Evolutionary conservation across 257 asterid species (phyloP), one percentile per base, ranked within the genome.

Genomic region (Handroanthus guayacan): DNA sequence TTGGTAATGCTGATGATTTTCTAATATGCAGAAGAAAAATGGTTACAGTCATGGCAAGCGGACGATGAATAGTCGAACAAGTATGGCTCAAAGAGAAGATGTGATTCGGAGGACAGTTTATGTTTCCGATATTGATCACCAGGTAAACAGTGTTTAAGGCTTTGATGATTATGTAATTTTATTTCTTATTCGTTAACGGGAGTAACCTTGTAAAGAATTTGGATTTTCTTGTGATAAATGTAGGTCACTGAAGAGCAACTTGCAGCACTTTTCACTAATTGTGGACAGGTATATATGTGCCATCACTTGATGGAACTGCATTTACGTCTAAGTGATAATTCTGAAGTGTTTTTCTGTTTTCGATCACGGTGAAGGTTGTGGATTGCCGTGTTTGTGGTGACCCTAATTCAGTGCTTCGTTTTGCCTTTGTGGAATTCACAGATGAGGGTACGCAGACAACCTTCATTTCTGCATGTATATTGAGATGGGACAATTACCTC

Each of bases 311-410:
- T 67, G 51, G 34, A 37, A 36, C 56, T 8, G 37, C 51, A 43
- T 69, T 58, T 75, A 37, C n/a, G n/a, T n/a, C 69, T n/a, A 0
- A 48, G 41, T 41, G 14, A 67, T 13, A 48, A 17, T 74, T 54
- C 66, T 47, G 75, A 11, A 67, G 25, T 56, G 2, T 34, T 20
- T 25, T 37, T 41, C 61, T 25, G 47, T 45, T 1, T 67, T 56
- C 78, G 11, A 65, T 62, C 38, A 68, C 69, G 51, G 69, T 80
- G 78, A 84, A 89, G 95, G 96, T 90, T 81, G 93, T 90, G 75
- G 96, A 90, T 81, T 90, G 96, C 76, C 96, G 96, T 77, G 84
- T 90, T 61, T 90, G 96, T 79, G 96, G 96, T 65, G 96, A 90
- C 78, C 96, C 96, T 43, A 90, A 90, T 72, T 90, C 96, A 12